A percentile compares a stretch with the other conserved stretches of the same genome.
phyloP scores from a whole-genome alignment of 2,329 filamentous ascomycete genomes.

The Bipolaris victoriae region DNA sequence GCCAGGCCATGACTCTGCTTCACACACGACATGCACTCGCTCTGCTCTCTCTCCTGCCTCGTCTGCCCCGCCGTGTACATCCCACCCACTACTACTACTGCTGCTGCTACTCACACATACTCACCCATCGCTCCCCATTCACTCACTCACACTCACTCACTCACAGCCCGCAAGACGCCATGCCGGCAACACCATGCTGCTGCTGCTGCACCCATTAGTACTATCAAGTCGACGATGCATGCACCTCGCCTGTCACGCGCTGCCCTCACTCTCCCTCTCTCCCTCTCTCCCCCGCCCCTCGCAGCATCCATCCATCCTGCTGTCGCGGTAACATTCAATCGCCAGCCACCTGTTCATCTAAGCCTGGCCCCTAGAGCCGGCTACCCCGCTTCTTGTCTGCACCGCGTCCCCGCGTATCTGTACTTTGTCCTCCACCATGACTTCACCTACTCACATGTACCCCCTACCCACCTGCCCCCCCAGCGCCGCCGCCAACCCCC shows the following conservation, averaged over 20 bases:
- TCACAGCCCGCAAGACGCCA: too few relatives aligned
- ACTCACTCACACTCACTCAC: too few relatives aligned
- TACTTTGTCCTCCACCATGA: constrained; percentile 26
- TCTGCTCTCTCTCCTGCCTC: too few relatives aligned
- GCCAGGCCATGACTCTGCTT: too few relatives aligned
- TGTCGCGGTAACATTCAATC: constrained; percentile 40
- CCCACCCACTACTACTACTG: too few relatives aligned
- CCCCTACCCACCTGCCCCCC: constrained; percentile 27
- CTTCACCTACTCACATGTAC: constrained; percentile 31
- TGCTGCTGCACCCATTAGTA: constrained; percentile 33
- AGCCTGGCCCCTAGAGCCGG: constrained; percentile 34
- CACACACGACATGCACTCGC: too few relatives aligned
- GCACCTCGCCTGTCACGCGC: constrained; percentile 40
- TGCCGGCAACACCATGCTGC: constrained; percentile 9
- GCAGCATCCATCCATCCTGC: constrained; percentile 33
- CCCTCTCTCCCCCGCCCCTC: constrained; percentile 32
- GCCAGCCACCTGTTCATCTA: constrained; percentile 48
- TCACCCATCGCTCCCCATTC: too few relatives aligned
- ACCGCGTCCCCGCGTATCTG: constrained; percentile 33
- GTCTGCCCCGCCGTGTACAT: too few relatives aligned
- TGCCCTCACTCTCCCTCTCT: constrained; percentile 24
- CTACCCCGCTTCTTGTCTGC: constrained; percentile 48
- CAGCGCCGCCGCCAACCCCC: constrained; percentile 29
- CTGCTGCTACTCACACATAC: too few relatives aligned
- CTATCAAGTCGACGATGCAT: constrained; percentile 33